Base-by-base conservation (phyloP, 2,329 filamentous ascomycete genomes). In the Neofusicoccum laricinum region DNA sequence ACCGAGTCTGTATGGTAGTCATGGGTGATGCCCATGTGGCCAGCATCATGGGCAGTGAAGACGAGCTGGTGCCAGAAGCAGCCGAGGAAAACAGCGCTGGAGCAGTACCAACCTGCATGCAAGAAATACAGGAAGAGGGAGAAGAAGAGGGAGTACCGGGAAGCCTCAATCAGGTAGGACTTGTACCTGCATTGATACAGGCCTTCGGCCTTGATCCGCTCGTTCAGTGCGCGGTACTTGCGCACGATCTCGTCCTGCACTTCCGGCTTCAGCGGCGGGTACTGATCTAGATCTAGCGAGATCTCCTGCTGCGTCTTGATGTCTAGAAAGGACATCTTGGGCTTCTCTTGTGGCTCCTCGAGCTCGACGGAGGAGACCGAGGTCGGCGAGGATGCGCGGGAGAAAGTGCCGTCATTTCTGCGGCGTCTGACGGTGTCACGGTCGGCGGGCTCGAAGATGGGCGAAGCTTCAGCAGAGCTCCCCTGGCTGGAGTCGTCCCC, bases 11-110 rank as follows among this genome's bases (percentile, higher is more conserved):
- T 78, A 57, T 90, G 88, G 75, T 94, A 98, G 74, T 89, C 84
- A 77, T 98, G 94, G 2, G 95, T 99, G 71, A 99, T 97, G 69
- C 92, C 95, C 90, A 97, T 96, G 77, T 99, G 95, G 6, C 92
- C 93, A 58, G 94, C 92, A 81, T 99, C 95, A 77, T 99, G 95
- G 66, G 92, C 95, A 1, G 90, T 89, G 74, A 99, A 99, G 59
- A 94, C 90, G 32, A 98, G 84, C 75, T 98, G 95, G 73, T 98
- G 95, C 94, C 95, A 98, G 72, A 96, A 85, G 67, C 86, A 83
- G 19, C 94, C 95, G 2, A 98, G 82, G 69, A 89, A 92, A 55
- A 91, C 75, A 1, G 87, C 93, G 64, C 91, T 91, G 2, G 85
- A 79, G n/a, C 76, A 72, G 68, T 80, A 83, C 76, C 78, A 81